Percentiles rank a stretch among this genome's conserved stretches.
These are phyloP conservation scores for Macrocystidia cucumis DNA, from an alignment of 1,284 basidiomycete species.

Conservation along the genomic window DNA sequence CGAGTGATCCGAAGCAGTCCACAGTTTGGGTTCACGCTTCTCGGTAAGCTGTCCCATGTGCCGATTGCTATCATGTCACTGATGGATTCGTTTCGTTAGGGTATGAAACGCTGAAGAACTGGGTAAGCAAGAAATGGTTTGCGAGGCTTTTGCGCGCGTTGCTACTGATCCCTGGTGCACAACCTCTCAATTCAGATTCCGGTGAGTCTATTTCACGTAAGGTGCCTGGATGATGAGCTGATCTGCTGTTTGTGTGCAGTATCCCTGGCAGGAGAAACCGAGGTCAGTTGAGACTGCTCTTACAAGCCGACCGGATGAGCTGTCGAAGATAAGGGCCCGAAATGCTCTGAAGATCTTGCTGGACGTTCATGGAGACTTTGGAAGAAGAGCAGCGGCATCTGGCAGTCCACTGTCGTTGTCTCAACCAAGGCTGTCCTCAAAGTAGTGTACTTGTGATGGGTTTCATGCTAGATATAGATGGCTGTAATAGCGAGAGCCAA, in stretches of 20 bases:
- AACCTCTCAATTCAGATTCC: constrained; percentile 40
- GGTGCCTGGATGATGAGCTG: constrained; percentile 12
- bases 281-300: constrained; percentile 62
- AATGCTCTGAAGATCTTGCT: constrained; percentile 89
- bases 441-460: too few species aligned
- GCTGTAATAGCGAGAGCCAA: too few species aligned
- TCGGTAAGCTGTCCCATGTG: constrained; percentile 34
- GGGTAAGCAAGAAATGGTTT: constrained; percentile 29
- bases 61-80: constrained; percentile 1
- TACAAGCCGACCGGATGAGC: constrained; percentile 70
- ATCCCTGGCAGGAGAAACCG: constrained; percentile 67
- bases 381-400: constrained; percentile 39
- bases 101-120: constrained; percentile 32
- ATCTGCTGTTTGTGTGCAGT: constrained; percentile 35
- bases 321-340: constrained; percentile 81
- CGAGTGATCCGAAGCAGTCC: constrained; percentile 84
- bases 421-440: constrained; percentile 28
- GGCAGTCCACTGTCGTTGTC: constrained; percentile 27
- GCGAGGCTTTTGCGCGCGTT: constrained; percentile 5
- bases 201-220: constrained; percentile 39
- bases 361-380: constrained; percentile 82
- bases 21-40: constrained; percentile 90
- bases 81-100: constrained; percentile 15
- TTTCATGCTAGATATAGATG: too few species aligned
- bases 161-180: background rate